phyloP scores from a whole-genome alignment of 805 yeast genomes.

The Hermanozyma aechmeae region DNA sequence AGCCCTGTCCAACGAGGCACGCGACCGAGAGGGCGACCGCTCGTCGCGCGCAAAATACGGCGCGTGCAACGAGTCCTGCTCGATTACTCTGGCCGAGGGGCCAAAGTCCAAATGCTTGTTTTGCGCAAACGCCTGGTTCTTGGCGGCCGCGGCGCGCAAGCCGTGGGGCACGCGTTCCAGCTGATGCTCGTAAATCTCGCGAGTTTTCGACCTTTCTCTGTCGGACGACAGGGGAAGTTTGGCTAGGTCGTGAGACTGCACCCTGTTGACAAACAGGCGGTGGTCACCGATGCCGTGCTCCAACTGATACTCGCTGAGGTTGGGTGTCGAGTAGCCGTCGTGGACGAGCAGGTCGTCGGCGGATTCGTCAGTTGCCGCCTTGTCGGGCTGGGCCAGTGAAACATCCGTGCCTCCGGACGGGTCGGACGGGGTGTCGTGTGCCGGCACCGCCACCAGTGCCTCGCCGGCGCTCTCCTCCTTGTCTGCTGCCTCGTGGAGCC shows the following conservation, averaged over 20 bases:
- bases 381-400: constrained; percentile 1
- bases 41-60: constrained; percentile 10
- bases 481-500: constrained; percentile 3
- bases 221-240: constrained; percentile 11
- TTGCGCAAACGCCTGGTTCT: constrained; percentile 6
- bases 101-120: constrained; percentile 3
- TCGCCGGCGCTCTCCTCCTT: neutral
- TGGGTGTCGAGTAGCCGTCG: constrained; percentile 29
- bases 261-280: constrained; percentile 22
- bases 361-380: neutral
- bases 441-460: constrained; percentile 1
- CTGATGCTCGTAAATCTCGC: constrained; percentile 1
- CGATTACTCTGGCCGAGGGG: constrained; percentile 5
- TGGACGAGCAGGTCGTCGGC: constrained; percentile 4
- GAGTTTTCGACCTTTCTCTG: constrained; percentile 8
- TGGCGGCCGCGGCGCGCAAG: constrained; percentile 3
- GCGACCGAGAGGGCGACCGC: constrained; percentile 19
- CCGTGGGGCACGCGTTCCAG: constrained; percentile 2
- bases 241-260: constrained; percentile 27
- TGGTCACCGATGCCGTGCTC: constrained; percentile 30
- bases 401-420: constrained; percentile 1
- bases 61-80: constrained; percentile 11
- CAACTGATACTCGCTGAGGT: constrained; percentile 35
- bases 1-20: constrained; percentile 15
- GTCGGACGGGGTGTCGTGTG: constrained; percentile 1